phyloP scores from a whole-genome alignment of 2,329 filamentous ascomycete species.

The Helotiales sp. region DNA sequence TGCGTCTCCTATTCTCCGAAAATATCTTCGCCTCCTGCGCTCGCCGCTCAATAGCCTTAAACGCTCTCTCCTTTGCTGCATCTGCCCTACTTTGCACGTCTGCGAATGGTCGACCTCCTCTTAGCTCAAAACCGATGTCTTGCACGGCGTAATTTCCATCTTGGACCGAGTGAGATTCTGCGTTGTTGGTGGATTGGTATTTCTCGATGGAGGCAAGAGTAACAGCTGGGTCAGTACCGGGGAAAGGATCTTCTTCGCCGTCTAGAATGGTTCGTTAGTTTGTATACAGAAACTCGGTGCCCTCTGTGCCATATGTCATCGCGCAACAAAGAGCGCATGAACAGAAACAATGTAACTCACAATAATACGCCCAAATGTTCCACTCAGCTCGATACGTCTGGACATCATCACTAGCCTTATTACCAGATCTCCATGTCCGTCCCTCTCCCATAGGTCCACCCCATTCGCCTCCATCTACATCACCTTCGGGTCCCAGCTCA shows the following conservation, averaged over 20 bases:
- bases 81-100: neutral
- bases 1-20: neutral
- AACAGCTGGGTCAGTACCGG: neutral
- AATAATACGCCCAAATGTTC: conserved; percentile 18
- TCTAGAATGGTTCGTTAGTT: too few species aligned
- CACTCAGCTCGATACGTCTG: conserved; percentile 1
- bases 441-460: neutral
- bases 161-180: neutral
- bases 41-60: neutral
- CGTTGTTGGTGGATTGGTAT: too few species aligned
- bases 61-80: neutral
- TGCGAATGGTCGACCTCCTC: neutral
- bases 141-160: neutral
- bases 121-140: neutral
- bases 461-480: neutral
- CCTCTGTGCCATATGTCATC: too few species aligned
- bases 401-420: neutral
- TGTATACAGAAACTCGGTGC: too few species aligned
- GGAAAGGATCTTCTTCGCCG: conserved; percentile 5
- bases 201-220: too few species aligned
- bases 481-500: neutral
- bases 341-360: conserved; percentile 7
- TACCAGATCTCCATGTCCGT: too few species aligned
- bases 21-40: neutral
- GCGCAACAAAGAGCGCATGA: too few species aligned